phyloP scores from a whole-genome alignment of 306 rosid genomes.

The Glycine tomentella region DNA sequence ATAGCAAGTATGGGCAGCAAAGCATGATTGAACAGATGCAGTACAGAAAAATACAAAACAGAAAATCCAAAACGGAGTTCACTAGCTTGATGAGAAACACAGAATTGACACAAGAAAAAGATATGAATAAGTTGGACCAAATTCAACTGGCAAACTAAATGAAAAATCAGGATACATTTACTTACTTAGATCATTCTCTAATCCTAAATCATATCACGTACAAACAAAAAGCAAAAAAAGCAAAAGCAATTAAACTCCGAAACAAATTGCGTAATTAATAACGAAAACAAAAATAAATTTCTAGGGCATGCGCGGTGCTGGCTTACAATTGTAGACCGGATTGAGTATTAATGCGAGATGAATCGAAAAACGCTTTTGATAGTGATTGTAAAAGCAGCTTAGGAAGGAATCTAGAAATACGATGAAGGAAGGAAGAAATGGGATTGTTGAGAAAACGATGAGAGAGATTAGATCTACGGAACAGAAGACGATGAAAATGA shows the following conservation, averaged over 20 bases:
- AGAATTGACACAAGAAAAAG: not conserved
- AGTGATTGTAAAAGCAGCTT: not conserved
- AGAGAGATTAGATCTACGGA: slow-evolving; percentile 17
- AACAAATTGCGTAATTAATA: slow-evolving; percentile 22
- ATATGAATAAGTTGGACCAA: slow-evolving; percentile 4
- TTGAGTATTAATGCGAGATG: slow-evolving; percentile 12
- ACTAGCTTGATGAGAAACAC: slow-evolving; percentile 5
- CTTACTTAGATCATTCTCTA: not conserved
- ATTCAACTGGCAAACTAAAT: slow-evolving; percentile 9
- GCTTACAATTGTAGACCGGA: slow-evolving; percentile 24
- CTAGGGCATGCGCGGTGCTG: not conserved
- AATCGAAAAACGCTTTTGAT: not conserved
- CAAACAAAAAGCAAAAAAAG: slow-evolving; percentile 7
- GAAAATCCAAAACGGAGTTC: slow-evolving; percentile 18
- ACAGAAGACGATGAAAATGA: not conserved
- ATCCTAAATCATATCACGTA: slow-evolving; percentile 7
- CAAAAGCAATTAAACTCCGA: slow-evolving; percentile 13
- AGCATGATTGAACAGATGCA: slow-evolving; percentile 1
- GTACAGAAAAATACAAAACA: slow-evolving; percentile 31
- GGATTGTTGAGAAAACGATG: not conserved
- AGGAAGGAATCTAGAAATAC: slow-evolving; percentile 30
- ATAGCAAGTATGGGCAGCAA: slow-evolving; percentile 38
- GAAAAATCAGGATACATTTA: slow-evolving; percentile 8
- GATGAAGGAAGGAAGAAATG: not conserved
- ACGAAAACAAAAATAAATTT: not conserved